phyloP scores from a whole-genome alignment of 148 eudicot genomes.

The Nyssa sinensis region DNA sequence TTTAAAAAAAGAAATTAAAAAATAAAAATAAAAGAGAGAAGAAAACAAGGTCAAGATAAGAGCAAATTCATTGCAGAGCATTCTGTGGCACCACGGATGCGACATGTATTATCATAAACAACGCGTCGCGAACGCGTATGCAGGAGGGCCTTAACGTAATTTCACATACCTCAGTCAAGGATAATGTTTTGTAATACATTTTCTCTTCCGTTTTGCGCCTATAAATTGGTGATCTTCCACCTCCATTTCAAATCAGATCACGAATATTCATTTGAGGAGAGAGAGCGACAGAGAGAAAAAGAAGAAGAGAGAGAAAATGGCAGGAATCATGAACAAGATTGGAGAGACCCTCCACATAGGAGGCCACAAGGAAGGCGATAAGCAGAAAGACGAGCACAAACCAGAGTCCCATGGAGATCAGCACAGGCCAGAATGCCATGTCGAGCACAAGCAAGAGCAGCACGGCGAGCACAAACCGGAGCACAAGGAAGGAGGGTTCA shows the following conservation, averaged over 20 bases:
- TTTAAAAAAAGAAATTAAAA: too few relatives aligned
- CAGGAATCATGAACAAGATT: slow-evolving; percentile 9
- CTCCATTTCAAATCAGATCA: not conserved
- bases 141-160: not conserved
- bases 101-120: not conserved
- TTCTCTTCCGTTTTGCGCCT: not conserved
- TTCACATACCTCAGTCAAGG: not conserved
- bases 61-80: too few relatives aligned
- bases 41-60: too few relatives aligned
- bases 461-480: not conserved
- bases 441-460: not conserved
- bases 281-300: not conserved
- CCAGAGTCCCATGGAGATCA: not conserved
- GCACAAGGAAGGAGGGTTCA: not conserved
- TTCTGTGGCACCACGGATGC: too few relatives aligned
- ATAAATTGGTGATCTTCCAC: not conserved
- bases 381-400: not conserved
- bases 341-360: slow-evolving; percentile 5
- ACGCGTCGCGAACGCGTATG: not conserved
- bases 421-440: not conserved
- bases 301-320: not conserved
- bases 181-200: too few relatives aligned
- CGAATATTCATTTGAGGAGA: too few relatives aligned
- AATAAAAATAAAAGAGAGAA: too few relatives aligned
- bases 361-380: slow-evolving; percentile 6